Evolutionary conservation across 2,329 filamentous ascomycete genomes (phyloP).

Genomic region (Teratosphaeria nubilosa): DNA sequence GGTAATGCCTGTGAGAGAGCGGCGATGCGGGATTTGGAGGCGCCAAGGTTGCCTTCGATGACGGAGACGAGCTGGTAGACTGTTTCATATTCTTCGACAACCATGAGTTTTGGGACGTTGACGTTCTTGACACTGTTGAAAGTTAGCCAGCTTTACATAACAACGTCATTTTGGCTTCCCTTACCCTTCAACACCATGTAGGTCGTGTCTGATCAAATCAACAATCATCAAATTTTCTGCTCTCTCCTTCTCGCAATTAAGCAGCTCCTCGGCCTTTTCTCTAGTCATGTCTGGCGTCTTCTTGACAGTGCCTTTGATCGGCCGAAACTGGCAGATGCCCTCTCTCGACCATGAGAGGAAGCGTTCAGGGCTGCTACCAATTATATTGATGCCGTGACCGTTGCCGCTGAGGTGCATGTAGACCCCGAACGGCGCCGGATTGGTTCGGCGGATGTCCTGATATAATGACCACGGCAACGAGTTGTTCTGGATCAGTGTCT

Average conservation of each 20-base stretch:
- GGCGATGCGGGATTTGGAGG: constrained; percentile 52
- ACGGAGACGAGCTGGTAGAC: constrained; percentile 89
- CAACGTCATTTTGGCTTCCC: constrained; percentile 27
- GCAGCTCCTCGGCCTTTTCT: constrained; percentile 59
- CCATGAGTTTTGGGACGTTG: constrained; percentile 64
- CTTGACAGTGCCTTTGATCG: constrained; percentile 94
- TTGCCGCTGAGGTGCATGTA: constrained; percentile 58
- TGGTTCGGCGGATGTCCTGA: constrained; percentile 55
- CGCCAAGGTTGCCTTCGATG: constrained; percentile 58
- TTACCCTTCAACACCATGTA: constrained; percentile 72
- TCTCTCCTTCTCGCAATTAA: constrained; percentile 76
- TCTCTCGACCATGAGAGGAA: constrained; percentile 61
- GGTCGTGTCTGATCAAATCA: constrained; percentile 86
- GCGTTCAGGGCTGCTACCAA: constrained; percentile 80
- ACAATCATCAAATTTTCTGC: constrained; percentile 98
- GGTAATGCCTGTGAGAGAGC: constrained; percentile 70
- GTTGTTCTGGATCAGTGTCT: constrained; percentile 50
- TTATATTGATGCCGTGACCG: constrained; percentile 46
- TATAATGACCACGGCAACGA: constrained; percentile 56
- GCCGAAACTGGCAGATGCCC: constrained; percentile 66
- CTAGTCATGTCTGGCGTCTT: constrained; percentile 60
- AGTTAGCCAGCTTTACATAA: constrained; percentile 1
- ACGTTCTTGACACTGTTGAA: constrained; percentile 42
- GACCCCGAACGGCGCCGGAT: constrained; percentile 77
- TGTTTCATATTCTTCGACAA: constrained; percentile 81